Conservation (phyloP, 306 rosid genomes). For the Vigna mungo region DNA sequence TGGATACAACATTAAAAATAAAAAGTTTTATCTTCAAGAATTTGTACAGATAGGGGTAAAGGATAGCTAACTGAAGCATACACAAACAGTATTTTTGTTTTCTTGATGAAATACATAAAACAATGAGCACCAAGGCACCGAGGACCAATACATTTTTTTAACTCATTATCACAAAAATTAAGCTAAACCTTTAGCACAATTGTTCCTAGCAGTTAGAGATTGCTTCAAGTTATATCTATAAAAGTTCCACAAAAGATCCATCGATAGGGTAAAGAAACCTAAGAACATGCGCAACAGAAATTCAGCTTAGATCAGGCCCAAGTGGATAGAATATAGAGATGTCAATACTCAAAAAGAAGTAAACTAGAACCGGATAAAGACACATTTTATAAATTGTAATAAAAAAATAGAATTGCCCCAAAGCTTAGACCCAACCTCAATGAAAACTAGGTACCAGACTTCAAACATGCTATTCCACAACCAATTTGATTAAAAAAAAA, state of each 20-base stretch:
- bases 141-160: constrained; percentile 24
- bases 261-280: neutral
- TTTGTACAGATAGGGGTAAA: constrained; percentile 15
- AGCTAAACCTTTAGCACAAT: neutral
- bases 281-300: neutral
- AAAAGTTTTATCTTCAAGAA: constrained; percentile 30
- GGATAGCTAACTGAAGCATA: neutral
- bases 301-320: neutral
- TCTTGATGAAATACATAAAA: neutral
- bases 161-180: constrained; percentile 30
- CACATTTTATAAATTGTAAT: neutral
- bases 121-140: neutral
- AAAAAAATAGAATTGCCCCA: neutral
- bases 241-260: neutral
- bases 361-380: neutral
- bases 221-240: neutral
- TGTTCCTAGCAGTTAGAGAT: neutral
- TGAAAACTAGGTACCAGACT: neutral
- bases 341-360: neutral
- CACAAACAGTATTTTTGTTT: neutral
- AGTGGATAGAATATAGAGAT: neutral
- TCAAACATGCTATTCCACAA: neutral
- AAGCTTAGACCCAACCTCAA: neutral
- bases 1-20: constrained; percentile 27
- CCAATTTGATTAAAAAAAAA: neutral